These are phyloP conservation scores for Crithidia sp. DNA, from an alignment of 208 protist genomes.

Conservation along the genomic window DNA sequence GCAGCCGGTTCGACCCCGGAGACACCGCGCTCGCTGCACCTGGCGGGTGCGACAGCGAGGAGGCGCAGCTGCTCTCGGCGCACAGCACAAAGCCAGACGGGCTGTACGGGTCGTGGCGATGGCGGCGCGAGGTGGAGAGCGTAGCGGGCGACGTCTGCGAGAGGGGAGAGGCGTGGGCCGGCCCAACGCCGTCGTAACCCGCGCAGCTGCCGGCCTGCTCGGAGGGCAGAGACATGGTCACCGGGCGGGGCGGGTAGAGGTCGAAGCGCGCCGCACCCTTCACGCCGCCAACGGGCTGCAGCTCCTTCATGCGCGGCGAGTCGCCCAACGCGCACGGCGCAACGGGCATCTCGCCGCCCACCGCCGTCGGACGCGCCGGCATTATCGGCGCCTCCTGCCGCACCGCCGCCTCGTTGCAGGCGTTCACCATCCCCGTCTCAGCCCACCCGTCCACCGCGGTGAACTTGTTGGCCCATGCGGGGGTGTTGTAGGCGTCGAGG, in stretches of 20 bases:
- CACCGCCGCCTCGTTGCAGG: not conserved
- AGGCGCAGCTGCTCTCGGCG: slow-evolving; percentile 19
- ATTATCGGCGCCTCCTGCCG: not conserved
- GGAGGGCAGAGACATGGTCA: not conserved
- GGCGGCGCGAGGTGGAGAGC: slow-evolving; percentile 15
- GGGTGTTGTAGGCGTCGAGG: slow-evolving; percentile 4
- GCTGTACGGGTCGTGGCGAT: slow-evolving; percentile 37
- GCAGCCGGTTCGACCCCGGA: slow-evolving; percentile 9
- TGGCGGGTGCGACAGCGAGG: slow-evolving; percentile 13
- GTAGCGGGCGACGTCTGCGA: slow-evolving; percentile 8
- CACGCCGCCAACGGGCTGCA: not conserved
- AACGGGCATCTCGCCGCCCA: slow-evolving; percentile 14
- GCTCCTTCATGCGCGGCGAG: not conserved
- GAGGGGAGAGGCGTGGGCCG: not conserved
- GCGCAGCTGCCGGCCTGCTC: slow-evolving; percentile 9
- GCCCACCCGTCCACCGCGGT: slow-evolving; percentile 1
- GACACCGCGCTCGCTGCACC: not conserved
- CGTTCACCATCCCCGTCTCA: not conserved
- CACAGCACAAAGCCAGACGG: slow-evolving; percentile 27
- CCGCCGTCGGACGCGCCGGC: not conserved
- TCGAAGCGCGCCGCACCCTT: not conserved
- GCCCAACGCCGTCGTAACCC: not conserved
- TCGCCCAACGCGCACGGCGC: slow-evolving; percentile 17
- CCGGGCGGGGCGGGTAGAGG: not conserved
- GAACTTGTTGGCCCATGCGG: slow-evolving; percentile 10